Base-by-base conservation (phyloP, 768 basidiomycete genomes). In the Agrocybe pediades region DNA sequence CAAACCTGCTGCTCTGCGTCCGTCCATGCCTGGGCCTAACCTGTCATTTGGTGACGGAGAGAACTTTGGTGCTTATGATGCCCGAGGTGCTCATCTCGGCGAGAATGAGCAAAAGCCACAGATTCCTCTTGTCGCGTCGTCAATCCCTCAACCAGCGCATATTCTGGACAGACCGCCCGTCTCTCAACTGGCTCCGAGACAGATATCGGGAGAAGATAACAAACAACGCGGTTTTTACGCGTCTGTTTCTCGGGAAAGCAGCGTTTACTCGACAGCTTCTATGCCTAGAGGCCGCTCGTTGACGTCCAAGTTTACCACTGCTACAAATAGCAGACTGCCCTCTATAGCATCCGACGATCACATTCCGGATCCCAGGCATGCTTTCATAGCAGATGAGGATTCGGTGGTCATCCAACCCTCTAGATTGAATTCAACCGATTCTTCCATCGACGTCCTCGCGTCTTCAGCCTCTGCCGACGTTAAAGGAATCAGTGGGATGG, bases 331-430 rank as follows among this genome's bases (percentile, higher is more conserved):
- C 11, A 13, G 5, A 3, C 33, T 36, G 33, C n/a, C 11, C 5
- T 36, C 33, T 5, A 36, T 36, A 11, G 33, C 11, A 15, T 36
- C 33, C 13, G 5, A 36, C 7, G 6, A 6, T 7, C 29, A 15
- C 6, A 30, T 30, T 30, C 29, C 29, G 29, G 29, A 19, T 16
- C 30, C 26, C 41, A 6, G 6, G 8, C 17, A 21, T 15, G 20
- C 33, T 11, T 21, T 21, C 23, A 44, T 9, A 11, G 21, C 29
- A 19, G 53, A 46, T 15, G 13, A 39, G 7, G 62, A 63, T n/a
- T 56, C 55, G 23, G 45, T 63, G 16, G 57, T 63, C 20, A 60
- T 63, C 17, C 49, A 46, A 24, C 62, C 62, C 43, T 60, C 59
- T 6, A 53, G 52, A 21, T 42, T 54, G 17, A 49, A 56, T 7